Percentiles rank a stretch among this genome's conserved stretches.
phyloP scores from a whole-genome alignment of 2,329 filamentous ascomycete species.

The Aspergillus sp. region DNA sequence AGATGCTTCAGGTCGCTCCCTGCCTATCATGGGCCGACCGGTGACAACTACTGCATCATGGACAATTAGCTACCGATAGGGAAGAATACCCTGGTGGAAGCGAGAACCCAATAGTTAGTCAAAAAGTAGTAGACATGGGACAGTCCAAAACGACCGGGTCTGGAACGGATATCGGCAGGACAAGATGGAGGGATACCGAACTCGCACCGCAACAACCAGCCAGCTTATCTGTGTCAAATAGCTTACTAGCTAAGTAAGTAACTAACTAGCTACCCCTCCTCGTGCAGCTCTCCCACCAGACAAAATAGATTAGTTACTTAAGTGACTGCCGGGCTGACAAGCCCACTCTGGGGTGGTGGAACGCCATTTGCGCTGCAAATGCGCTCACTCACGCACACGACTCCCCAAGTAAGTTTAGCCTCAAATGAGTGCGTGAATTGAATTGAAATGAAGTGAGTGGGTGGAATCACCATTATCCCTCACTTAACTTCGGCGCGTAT shows the following conservation, averaged over 20 bases:
- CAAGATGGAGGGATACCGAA: too few species aligned
- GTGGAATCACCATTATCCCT: too few species aligned
- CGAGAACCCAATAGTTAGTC: background rate
- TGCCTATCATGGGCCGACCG: background rate
- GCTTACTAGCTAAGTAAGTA: background rate
- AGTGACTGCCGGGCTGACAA: too few species aligned
- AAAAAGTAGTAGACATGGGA: background rate
- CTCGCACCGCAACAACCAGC: too few species aligned
- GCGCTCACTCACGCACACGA: background rate
- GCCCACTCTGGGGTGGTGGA: too few species aligned
- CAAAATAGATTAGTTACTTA: too few species aligned
- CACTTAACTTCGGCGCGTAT: background rate
- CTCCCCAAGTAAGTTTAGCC: background rate
- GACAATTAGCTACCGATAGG: too few species aligned
- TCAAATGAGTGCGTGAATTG: too few species aligned
- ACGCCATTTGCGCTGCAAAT: too few species aligned
- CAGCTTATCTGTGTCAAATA: background rate
- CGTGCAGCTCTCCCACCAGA: too few species aligned
- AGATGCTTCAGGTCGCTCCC: background rate
- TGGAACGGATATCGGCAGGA: conserved; percentile 1
- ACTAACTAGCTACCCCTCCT: background rate
- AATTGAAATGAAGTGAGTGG: too few species aligned
- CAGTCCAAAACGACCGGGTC: background rate
- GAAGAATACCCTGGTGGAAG: background rate
- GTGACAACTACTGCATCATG: background rate